These are phyloP conservation scores for Thraustotheca clavata DNA, from an alignment of 352 stramenopile genomes.

Conservation along the genomic window DNA sequence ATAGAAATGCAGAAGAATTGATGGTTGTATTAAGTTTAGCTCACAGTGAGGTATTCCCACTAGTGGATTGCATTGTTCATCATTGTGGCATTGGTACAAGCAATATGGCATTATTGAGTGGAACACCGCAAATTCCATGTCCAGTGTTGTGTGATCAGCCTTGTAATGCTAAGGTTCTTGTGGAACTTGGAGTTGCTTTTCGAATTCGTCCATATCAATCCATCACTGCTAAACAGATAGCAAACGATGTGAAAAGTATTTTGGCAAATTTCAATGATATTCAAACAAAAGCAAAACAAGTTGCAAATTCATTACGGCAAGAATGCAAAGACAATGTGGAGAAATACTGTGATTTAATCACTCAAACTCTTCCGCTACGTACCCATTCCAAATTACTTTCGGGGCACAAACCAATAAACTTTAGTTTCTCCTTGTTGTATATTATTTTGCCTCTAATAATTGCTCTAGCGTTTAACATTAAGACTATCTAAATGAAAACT, in stretches of 20 bases:
- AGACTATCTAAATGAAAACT: too few relatives aligned
- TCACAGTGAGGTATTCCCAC: constrained; percentile 2
- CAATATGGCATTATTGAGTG: not conserved
- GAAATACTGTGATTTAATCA: not conserved
- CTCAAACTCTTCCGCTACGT: too few relatives aligned
- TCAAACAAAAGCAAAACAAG: not conserved
- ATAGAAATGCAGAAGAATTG: not conserved
- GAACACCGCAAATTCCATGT: constrained; percentile 10
- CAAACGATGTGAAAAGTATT: not conserved
- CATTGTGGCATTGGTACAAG: constrained; percentile 5
- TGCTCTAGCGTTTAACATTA: too few relatives aligned
- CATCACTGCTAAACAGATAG: not conserved
- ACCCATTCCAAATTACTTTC: too few relatives aligned
- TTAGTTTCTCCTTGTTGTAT: too few relatives aligned
- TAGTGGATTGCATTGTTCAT: constrained; percentile 16
- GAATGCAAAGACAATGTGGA: not conserved
- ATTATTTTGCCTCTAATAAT: too few relatives aligned
- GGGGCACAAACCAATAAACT: too few relatives aligned
- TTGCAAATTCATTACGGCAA: not conserved
- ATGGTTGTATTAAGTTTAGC: not conserved
- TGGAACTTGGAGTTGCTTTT: constrained; percentile 1
- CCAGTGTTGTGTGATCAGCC: constrained; percentile 1
- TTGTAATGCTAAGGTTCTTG: constrained; percentile 4
- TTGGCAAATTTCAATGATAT: not conserved
- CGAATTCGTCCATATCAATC: not conserved